phyloP scores from a whole-genome alignment of 768 basidiomycete genomes.

The Agaricus bisporus region DNA sequence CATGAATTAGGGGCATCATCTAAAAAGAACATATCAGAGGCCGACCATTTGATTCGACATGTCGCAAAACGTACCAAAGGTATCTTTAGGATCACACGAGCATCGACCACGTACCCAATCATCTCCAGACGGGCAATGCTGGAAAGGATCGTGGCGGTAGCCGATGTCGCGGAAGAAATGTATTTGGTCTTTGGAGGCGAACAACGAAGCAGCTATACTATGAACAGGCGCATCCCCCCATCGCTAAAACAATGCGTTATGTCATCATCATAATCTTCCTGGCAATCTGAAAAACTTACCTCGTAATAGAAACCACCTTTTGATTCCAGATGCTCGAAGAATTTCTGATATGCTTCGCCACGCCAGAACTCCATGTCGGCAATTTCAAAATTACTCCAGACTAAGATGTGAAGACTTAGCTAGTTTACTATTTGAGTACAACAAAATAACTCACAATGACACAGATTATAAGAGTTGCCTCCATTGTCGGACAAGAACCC shows the following conservation, averaged over 20 bases:
- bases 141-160: conserved; percentile 75
- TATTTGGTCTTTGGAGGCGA: conserved; percentile 67
- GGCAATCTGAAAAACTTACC: conserved; percentile 32
- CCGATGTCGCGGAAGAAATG: conserved; percentile 86
- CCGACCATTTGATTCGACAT: neutral
- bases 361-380: conserved; percentile 88
- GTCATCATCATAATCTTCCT: neutral
- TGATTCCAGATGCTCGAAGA: conserved; percentile 76
- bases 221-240: conserved; percentile 82
- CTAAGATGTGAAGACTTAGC: conserved; percentile 26
- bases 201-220: conserved; percentile 74
- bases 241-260: conserved; percentile 29
- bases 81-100: conserved; percentile 64
- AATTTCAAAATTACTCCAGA: conserved; percentile 93
- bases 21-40: conserved; percentile 13
- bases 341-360: conserved; percentile 73
- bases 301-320: conserved; percentile 92
- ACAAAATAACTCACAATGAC: conserved; percentile 44
- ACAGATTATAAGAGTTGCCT: conserved; percentile 63
- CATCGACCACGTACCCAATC: conserved; percentile 57
- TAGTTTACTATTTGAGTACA: neutral
- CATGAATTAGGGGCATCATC: conserved; percentile 39
- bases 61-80: conserved; percentile 49
- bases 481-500: conserved; percentile 65
- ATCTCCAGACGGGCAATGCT: conserved; percentile 62